phyloP scores from a whole-genome alignment of 2,329 filamentous ascomycete genomes.

The Xylariaceae sp. region DNA sequence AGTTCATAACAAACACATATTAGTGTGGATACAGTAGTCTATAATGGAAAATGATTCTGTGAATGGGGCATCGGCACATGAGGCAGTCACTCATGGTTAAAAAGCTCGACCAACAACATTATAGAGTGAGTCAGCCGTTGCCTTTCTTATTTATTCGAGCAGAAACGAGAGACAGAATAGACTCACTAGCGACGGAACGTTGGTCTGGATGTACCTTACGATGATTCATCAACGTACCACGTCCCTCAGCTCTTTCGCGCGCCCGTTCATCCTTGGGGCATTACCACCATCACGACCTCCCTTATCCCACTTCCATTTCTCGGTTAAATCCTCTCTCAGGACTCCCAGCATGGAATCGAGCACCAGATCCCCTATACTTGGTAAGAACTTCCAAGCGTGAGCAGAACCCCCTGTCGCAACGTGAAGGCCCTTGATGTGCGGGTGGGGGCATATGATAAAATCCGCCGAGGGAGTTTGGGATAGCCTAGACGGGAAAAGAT shows the following conservation, averaged over 20 bases:
- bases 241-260: background rate
- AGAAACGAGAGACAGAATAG: too few species aligned
- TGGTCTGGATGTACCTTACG: too few species aligned
- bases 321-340: background rate
- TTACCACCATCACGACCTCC: background rate
- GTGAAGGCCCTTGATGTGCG: background rate
- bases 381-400: slow-evolving; percentile 1
- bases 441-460: background rate
- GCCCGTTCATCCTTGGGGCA: background rate
- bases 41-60: too few species aligned
- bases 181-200: too few species aligned
- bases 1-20: too few species aligned
- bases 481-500: background rate
- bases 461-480: background rate
- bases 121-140: too few species aligned
- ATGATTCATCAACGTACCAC: background rate
- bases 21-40: too few species aligned
- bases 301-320: background rate
- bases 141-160: too few species aligned
- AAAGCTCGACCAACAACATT: too few species aligned
- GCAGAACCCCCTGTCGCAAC: background rate
- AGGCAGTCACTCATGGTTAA: too few species aligned
- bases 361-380: background rate
- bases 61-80: too few species aligned
- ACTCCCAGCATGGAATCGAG: background rate